Conservation (phyloP, 805 yeast genomes). For the Starmerella kuoi region DNA sequence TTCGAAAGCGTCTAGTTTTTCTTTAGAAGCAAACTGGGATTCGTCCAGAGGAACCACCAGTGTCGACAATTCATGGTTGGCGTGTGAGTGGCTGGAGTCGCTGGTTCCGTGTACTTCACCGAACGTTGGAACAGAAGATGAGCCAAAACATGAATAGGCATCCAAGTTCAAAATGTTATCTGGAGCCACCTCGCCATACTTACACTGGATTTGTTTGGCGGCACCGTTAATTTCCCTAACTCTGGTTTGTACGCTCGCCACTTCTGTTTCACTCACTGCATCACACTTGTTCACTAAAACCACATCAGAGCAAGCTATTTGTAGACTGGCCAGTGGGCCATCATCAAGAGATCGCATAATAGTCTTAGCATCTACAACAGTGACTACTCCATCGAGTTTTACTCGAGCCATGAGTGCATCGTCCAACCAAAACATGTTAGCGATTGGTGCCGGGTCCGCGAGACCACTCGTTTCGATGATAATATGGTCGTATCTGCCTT, state of each 20-base stretch:
- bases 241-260: constrained; percentile 30
- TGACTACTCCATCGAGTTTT: constrained; percentile 80
- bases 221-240: constrained; percentile 49
- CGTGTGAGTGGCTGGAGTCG: neutral
- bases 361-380: constrained; percentile 63
- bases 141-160: constrained; percentile 39
- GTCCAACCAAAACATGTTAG: constrained; percentile 95
- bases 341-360: constrained; percentile 58
- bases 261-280: constrained; percentile 27
- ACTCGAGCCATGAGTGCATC: constrained; percentile 75
- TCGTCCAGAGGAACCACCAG: constrained; percentile 35
- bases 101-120: neutral
- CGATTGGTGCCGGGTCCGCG: constrained; percentile 97
- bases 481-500: constrained; percentile 76
- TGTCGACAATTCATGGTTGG: constrained; percentile 35
- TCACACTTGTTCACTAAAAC: constrained; percentile 73
- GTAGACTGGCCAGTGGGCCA: constrained; percentile 64
- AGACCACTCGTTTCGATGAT: constrained; percentile 88
- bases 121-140: constrained; percentile 7
- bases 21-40: constrained; percentile 26
- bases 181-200: constrained; percentile 64
- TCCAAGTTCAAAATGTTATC: constrained; percentile 59
- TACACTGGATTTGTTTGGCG: constrained; percentile 56
- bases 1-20: neutral
- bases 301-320: constrained; percentile 80